Conservation (phyloP, 1,284 basidiomycete species). For the Trichosporon ovoides region DNA sequence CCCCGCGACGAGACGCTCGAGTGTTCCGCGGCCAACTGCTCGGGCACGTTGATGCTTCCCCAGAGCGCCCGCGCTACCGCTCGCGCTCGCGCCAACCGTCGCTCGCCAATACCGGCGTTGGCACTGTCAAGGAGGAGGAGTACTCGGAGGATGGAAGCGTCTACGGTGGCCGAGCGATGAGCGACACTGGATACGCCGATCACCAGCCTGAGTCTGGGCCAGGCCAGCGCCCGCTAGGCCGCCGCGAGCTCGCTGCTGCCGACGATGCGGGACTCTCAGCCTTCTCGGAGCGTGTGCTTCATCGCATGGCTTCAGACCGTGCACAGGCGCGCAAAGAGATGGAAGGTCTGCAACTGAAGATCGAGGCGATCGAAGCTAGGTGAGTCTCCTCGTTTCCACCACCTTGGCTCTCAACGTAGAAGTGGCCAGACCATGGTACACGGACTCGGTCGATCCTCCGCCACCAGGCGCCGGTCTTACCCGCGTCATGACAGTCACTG, state of each 20-base stretch:
- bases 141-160: background rate
- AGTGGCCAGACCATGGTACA: too few relatives aligned
- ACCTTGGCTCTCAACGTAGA: too few relatives aligned
- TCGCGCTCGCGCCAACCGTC: constrained; percentile 15
- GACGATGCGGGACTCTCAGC: background rate
- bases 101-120: too few relatives aligned
- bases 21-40: constrained; percentile 19
- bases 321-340: constrained; percentile 3
- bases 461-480: background rate
- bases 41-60: constrained; percentile 15
- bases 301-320: background rate
- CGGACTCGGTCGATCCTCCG: too few relatives aligned
- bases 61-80: constrained; percentile 16
- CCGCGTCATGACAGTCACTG: background rate
- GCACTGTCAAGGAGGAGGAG: constrained; percentile 13
- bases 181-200: background rate
- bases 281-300: constrained; percentile 2
- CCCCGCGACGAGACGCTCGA: constrained; percentile 17
- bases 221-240: background rate
- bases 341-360: constrained; percentile 10
- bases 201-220: background rate
- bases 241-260: background rate
- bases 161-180: background rate
- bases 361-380: constrained; percentile 13
- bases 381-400: too few relatives aligned